Evolutionary conservation across 768 basidiomycete species (phyloP).

Genomic region (Hysterangium stoloniferum): DNA sequence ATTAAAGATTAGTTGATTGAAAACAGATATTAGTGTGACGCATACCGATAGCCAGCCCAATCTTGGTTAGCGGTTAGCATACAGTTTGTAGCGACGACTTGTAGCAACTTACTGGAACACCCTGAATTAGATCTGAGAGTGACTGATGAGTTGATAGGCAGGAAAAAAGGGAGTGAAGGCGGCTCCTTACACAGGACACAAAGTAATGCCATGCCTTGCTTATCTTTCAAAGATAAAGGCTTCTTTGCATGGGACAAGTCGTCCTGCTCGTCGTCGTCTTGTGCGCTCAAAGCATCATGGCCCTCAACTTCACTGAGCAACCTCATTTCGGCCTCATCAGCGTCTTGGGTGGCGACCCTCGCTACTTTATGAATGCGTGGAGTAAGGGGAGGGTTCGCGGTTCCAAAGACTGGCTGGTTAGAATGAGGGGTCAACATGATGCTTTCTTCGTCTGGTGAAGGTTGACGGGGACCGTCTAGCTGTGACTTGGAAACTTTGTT

Average conservation of each 20-base stretch:
- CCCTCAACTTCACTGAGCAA: conserved; percentile 7
- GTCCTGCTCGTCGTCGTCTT: conserved; percentile 2
- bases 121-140: conserved; percentile 50
- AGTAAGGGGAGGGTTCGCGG: neutral
- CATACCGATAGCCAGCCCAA: conserved; percentile 84
- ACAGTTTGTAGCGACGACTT: conserved; percentile 10
- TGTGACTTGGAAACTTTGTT: too few species aligned
- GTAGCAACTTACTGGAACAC: conserved; percentile 77
- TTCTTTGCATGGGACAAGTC: conserved; percentile 13
- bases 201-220: conserved; percentile 74
- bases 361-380: conserved; percentile 1
- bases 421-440: conserved; percentile 5
- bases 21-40: conserved; percentile 6
- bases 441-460: neutral
- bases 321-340: conserved; percentile 11
- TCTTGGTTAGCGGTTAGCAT: conserved; percentile 29
- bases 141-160: neutral
- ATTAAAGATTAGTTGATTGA: conserved; percentile 7
- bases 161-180: conserved; percentile 5
- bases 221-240: conserved; percentile 63
- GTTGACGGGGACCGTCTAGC: too few species aligned
- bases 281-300: neutral
- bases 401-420: neutral
- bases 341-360: neutral
- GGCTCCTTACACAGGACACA: conserved; percentile 74